Evolutionary conservation across 768 basidiomycete species (phyloP).

Genomic region (Termitomyces sp.): DNA sequence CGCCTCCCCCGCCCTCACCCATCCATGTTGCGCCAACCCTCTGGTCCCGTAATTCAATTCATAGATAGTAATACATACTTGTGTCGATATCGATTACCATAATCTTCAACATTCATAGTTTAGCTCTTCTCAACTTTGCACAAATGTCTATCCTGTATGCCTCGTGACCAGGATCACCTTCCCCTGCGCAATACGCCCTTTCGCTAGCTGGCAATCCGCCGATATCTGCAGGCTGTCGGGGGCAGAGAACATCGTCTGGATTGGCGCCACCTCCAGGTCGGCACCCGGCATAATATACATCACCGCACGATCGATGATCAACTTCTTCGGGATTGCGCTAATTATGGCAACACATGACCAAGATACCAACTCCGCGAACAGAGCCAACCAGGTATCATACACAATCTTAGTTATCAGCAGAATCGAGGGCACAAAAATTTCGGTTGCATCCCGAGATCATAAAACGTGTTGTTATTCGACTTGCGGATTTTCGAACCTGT

Average conservation of each 20-base stretch:
- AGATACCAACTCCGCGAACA: constrained; percentile 14
- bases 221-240: not conserved
- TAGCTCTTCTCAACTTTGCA: not conserved
- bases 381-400: not conserved
- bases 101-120: constrained; percentile 9
- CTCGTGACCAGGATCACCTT: constrained; percentile 8
- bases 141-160: constrained; percentile 5
- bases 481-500: not conserved
- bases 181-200: not conserved
- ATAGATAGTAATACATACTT: constrained; percentile 4
- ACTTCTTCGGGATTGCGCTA: not conserved
- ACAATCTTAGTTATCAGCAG: constrained; percentile 3
- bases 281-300: not conserved
- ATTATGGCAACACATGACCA: constrained; percentile 9
- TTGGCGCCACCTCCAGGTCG: not conserved
- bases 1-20: too few species aligned
- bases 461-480: not conserved
- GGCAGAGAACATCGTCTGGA: not conserved
- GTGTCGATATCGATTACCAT: constrained; percentile 15
- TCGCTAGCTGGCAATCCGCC: not conserved
- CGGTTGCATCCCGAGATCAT: not conserved
- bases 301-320: constrained; percentile 1
- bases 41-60: not conserved
- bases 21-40: too few species aligned
- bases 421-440: constrained; percentile 7